Evolutionary conservation across 2,329 filamentous ascomycete species (phyloP), one percentile per base, ranked within the genome.

Genomic region (Cucurbitaria berberidis): DNA sequence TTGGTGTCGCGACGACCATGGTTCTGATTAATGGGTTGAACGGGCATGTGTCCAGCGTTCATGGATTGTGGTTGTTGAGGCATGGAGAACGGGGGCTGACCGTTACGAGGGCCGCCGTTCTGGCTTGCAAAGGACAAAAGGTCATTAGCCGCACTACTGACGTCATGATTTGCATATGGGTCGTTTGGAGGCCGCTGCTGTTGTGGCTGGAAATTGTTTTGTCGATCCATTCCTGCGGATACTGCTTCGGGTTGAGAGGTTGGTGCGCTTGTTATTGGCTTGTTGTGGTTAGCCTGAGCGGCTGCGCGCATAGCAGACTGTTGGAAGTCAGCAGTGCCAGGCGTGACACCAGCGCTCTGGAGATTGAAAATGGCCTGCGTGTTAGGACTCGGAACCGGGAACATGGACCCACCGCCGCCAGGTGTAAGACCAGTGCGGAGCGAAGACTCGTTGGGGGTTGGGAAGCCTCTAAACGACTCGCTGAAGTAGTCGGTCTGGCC

Each of bases 401-500:
- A 98, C 91, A 98, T 98, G 66, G 93, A 96, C 66, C 93, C 93
- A 73, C 93, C 92, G 63, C 93, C 93, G 55, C 95, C 95, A 43
- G 95, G 95, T 47, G 95, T 98, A 63, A 98, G 78, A 51, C 95
- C 95, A 55, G 92, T 95, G 55, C 95, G 85, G 46, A 98, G 80
- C 3, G 91, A 96, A 7, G 93, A 98, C 78, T 99, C 95, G 85
- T 97, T 97, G 0, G 93, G 93, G 3, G 95, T 98, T 4, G 92
- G 91, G 70, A 96, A 96, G 65, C 91, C 87, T 61, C 90, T 86
- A 59, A 96, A 89, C 46, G 87, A 88, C 68, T 96, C 91, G 63
- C 85, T 84, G 72, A 97, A 96, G 78, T 97, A 98, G 73, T 97
- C 92, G 74, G 85, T 89, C 49, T 78, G 76, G 39, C 80, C 81